Evolutionary conservation across 2,329 filamentous ascomycete species (phyloP), one percentile per base, ranked within the genome.

Genomic region (Didymella exigua): DNA sequence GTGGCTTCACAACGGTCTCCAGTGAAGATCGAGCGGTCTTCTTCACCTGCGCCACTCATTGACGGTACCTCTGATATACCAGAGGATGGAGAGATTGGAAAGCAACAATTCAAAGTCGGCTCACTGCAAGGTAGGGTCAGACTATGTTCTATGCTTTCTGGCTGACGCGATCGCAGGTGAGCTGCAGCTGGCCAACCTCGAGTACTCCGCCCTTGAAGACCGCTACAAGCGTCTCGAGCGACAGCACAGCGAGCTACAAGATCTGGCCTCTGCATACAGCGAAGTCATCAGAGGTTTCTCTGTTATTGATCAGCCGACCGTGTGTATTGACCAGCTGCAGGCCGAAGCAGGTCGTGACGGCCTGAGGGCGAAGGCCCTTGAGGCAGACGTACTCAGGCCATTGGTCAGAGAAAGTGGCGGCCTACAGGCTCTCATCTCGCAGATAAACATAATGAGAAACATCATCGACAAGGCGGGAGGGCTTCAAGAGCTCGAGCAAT

Each of bases 301-400:
- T 14, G 19, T 42, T 7, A 27, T n/a, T 10, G 38, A 56, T 4
- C 49, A 43, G 9, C 43, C 33, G 11, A 24, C 29, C 6, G 29
- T 47, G 5, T 53, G 53, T 23, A 52, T 63, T 31, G 47, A 59
- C 2, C 59, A 65, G 38, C 51, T 65, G 29, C 59, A 51, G 18
- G 49, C 49, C 4, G 61, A 63, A 29, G 59, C 59, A 38, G 60
- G 57, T 19, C 38, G 30, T 44, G 53, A 58, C 27, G 59, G 60
- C 31, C 30, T 65, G 26, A 56, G 57, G 29, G 55, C 57, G 23
- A 63, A 61, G 44, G 62, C 62, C 5, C 57, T 60, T 13, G 55
- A 63, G 50, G 53, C 53, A 16, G 55, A 63, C 30, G 24, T 52
- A 6, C 42, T 65, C 37, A 58, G 56, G 23, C 55, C 62, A 10